Percentiles rank a stretch among this genome's conserved stretches.
phyloP scores from a whole-genome alignment of 2,329 filamentous ascomycete species.

The Arthroderma uncinatum region DNA sequence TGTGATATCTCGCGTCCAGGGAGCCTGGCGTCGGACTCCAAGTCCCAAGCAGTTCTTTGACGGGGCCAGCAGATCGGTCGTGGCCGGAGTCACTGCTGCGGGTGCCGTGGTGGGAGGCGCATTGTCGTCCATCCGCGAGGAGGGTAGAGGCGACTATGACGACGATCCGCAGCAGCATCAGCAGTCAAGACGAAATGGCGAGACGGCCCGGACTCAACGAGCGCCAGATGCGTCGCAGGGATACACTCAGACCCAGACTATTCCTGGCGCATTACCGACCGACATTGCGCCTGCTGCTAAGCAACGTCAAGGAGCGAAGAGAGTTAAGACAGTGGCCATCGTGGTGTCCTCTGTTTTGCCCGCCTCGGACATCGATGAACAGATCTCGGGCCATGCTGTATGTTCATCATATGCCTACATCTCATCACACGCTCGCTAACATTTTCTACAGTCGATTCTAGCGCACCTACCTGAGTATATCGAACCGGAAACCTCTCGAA shows the following conservation, averaged over 20 bases:
- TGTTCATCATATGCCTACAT: constrained; percentile 26
- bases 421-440: not conserved
- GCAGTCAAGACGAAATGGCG: not conserved
- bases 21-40: constrained; percentile 67
- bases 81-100: constrained; percentile 69
- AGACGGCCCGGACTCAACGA: not conserved
- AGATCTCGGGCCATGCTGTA: constrained; percentile 67
- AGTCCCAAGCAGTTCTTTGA: constrained; percentile 84
- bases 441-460: constrained; percentile 58
- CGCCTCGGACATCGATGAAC: constrained; percentile 46
- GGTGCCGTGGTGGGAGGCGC: constrained; percentile 74
- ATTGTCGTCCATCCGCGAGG: constrained; percentile 70
- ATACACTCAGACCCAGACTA: not conserved
- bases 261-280: constrained; percentile 12
- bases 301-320: constrained; percentile 30
- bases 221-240: not conserved
- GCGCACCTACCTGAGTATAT: constrained; percentile 74
- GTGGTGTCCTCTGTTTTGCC: constrained; percentile 68
- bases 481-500: constrained; percentile 59
- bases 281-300: constrained; percentile 18
- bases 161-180: constrained; percentile 25
- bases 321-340: constrained; percentile 70
- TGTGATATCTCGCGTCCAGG: constrained; percentile 68
- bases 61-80: constrained; percentile 67
- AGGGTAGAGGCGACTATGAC: constrained; percentile 65